Evolutionary conservation across 2,329 filamentous ascomycete species (phyloP).

Genomic region (Colletotrichum zoysiae): DNA sequence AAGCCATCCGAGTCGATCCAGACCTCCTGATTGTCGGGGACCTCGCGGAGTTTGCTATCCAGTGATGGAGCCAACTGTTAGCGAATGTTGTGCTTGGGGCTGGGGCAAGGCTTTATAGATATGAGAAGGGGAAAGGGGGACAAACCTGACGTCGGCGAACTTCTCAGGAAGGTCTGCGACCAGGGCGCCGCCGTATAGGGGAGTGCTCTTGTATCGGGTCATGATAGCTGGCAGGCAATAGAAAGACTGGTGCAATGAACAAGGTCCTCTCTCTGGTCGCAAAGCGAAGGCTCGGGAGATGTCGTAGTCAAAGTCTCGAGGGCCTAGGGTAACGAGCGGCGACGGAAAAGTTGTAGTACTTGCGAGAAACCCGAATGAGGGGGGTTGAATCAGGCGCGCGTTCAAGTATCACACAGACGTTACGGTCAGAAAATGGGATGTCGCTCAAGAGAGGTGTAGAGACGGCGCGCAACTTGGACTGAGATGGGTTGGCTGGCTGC

Average conservation of each 20-base stretch:
- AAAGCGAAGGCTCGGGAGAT: not conserved
- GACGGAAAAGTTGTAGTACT: not conserved
- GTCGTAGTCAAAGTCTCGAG: not conserved
- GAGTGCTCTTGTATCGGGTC: constrained; percentile 67
- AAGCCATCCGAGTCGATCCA: constrained; percentile 88
- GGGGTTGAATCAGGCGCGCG: not conserved
- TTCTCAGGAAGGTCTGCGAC: constrained; percentile 74
- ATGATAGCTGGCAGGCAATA: constrained; percentile 49
- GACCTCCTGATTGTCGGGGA: constrained; percentile 92
- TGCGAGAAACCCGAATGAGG: not conserved
- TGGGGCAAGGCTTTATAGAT: not conserved
- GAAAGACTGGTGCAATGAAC: not conserved
- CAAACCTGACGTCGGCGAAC: constrained; percentile 81
- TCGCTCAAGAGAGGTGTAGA: not conserved
- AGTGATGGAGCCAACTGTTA: not conserved
- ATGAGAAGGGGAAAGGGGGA: not conserved
- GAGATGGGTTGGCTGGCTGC: constrained; percentile 12
- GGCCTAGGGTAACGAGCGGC: too few species aligned
- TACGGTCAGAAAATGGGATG: not conserved
- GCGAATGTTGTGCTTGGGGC: not conserved
- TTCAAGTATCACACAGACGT: constrained; percentile 11
- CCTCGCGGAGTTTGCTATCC: constrained; percentile 76
- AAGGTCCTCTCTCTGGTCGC: not conserved
- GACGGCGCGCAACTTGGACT: not conserved
- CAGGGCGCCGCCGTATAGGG: constrained; percentile 81